Conservation (phyloP, 805 yeast species). For the Torulaspora microellipsoides region DNA sequence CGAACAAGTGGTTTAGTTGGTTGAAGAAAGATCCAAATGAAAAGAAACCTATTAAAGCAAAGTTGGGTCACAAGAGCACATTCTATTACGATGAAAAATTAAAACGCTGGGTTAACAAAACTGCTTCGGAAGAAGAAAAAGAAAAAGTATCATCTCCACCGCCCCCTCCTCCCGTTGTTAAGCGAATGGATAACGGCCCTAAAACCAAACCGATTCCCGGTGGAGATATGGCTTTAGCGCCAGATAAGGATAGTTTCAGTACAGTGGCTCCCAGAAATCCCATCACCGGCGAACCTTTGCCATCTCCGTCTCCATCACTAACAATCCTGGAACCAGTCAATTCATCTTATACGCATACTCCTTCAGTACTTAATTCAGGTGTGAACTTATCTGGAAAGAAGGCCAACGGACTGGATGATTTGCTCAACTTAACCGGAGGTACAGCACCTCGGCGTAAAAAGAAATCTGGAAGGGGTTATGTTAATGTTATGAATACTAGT, state of each 20-base stretch:
- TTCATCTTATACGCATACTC: conserved; percentile 1
- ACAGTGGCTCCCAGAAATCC: conserved; percentile 35
- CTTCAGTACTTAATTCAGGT: conserved; percentile 17
- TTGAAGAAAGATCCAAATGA: conserved; percentile 54
- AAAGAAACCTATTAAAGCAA: conserved; percentile 77
- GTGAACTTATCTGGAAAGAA: conserved; percentile 31
- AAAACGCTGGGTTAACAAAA: conserved; percentile 80
- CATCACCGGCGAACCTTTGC: conserved; percentile 33
- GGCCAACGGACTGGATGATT: conserved; percentile 45
- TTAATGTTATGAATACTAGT: conserved; percentile 56
- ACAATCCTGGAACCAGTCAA: neutral
- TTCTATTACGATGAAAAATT: conserved; percentile 79
- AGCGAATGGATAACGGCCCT: conserved; percentile 33
- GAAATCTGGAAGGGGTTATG: conserved; percentile 55
- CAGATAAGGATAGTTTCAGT: conserved; percentile 21
- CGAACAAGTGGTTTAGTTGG: conserved; percentile 56
- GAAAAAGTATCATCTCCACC: conserved; percentile 59
- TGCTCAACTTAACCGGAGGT: conserved; percentile 38
- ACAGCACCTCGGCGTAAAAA: conserved; percentile 38
- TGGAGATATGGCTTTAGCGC: conserved; percentile 17
- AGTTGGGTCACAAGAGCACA: conserved; percentile 66
- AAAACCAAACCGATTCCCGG: conserved; percentile 39
- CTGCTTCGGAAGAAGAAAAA: conserved; percentile 62
- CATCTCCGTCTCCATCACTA: conserved; percentile 4
- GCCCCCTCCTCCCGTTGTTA: conserved; percentile 47